These are phyloP conservation scores for Azolla pinnata DNA, from an alignment of 75 land plant species.

Conservation along the genomic window DNA sequence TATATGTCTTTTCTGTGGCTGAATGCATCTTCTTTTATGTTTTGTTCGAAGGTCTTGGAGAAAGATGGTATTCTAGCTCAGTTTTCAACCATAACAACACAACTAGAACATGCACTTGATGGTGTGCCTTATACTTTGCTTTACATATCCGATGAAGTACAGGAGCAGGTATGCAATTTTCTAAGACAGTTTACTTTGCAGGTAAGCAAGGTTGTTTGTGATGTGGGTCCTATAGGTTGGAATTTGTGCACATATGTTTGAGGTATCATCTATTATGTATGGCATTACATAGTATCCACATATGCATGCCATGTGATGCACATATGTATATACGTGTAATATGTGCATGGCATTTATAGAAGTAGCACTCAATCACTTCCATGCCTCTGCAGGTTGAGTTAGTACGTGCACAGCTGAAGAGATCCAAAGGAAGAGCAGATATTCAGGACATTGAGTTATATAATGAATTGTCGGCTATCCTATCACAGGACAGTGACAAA, in stretches of 20 bases:
- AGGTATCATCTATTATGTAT: neutral
- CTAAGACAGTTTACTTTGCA: neutral
- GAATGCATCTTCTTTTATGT: neutral
- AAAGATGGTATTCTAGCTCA: constrained; percentile 42
- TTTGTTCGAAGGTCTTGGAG: constrained; percentile 51
- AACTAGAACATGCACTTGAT: constrained; percentile 54
- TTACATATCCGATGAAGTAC: constrained; percentile 88
- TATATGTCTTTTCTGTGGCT: neutral
- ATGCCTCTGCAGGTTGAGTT: constrained; percentile 58
- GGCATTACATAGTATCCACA: neutral
- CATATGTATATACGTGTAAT: neutral
- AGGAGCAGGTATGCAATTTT: constrained; percentile 52
- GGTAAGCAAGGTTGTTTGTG: neutral
- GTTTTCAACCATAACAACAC: constrained; percentile 44
- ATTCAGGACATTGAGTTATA: constrained; percentile 43
- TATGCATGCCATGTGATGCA: neutral
- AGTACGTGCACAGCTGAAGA: constrained; percentile 63
- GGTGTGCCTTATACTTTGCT: constrained; percentile 51
- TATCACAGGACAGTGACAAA: constrained; percentile 34
- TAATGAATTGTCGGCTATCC: constrained; percentile 31
- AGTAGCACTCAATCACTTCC: neutral
- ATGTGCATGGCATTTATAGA: neutral
- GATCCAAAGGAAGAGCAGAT: constrained; percentile 67
- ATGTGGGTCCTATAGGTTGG: neutral
- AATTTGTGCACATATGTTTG: neutral